phyloP scores from a whole-genome alignment of 2,329 filamentous ascomycete genomes.

The Fusarium sp. region DNA sequence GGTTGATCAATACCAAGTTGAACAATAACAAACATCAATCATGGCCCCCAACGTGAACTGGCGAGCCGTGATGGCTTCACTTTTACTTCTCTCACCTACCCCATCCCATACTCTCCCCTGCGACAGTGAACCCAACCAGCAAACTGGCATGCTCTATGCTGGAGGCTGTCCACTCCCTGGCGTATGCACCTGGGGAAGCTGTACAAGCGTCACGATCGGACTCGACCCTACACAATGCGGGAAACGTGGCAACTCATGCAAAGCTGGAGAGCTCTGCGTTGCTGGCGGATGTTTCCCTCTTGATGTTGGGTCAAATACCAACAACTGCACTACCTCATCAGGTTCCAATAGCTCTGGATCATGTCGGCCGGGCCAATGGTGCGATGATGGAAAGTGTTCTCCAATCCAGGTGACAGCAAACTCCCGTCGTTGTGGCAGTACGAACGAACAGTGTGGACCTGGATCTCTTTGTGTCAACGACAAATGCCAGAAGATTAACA shows the following conservation, averaged over 20 bases:
- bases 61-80: constrained; percentile 10
- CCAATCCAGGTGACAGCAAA: constrained; percentile 29
- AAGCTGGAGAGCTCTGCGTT: constrained; percentile 33
- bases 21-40: constrained; percentile 1
- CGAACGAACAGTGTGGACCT: neutral
- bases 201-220: constrained; percentile 33
- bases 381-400: constrained; percentile 20
- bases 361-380: constrained; percentile 34
- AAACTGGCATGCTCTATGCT: constrained; percentile 15
- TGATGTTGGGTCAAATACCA: neutral
- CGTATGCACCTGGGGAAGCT: constrained; percentile 32
- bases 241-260: constrained; percentile 20
- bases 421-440: constrained; percentile 19
- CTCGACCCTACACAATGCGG: constrained; percentile 29
- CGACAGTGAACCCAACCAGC: neutral
- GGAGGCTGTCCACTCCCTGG: constrained; percentile 32
- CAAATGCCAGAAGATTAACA: constrained; percentile 24
- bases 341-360: neutral
- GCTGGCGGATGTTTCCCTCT: constrained; percentile 29
- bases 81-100: neutral
- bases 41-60: constrained; percentile 26
- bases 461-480: constrained; percentile 36
- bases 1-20: constrained; percentile 19
- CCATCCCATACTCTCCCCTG: neutral
- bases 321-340: neutral